A percentile compares a stretch with the other conserved stretches of the same genome.
phyloP scores from a whole-genome alignment of 129 eudicot species.

The Sambucus nigra region DNA sequence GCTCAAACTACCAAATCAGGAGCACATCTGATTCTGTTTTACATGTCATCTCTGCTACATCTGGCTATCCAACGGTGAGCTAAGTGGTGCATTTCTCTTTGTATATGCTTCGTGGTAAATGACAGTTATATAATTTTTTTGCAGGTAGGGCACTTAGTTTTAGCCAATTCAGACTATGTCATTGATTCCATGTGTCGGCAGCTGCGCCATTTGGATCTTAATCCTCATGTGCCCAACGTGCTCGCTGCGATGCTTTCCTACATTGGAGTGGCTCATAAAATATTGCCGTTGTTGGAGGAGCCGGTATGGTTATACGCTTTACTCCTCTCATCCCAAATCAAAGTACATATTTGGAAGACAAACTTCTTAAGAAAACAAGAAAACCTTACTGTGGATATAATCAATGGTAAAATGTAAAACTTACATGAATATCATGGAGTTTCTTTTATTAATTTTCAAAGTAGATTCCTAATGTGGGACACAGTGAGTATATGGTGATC shows the following conservation, averaged over 20 bases:
- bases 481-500: no score
- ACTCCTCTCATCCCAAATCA: background rate
- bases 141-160: constrained; percentile 94
- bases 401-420: no score
- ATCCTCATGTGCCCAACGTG: constrained; percentile 83
- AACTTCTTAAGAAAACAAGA: no score
- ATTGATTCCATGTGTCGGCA: constrained; percentile 81
- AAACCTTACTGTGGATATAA: no score
- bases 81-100: constrained; percentile 7
- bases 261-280: constrained; percentile 78
- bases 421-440: no score
- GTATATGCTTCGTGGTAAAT: constrained; percentile 5
- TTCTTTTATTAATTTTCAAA: no score
- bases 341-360: background rate
- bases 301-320: constrained; percentile 59
- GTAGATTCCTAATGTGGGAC: no score
- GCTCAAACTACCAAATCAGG: constrained; percentile 74
- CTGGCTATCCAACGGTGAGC: constrained; percentile 67
- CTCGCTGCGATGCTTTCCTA: constrained; percentile 85
- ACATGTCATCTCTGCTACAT: constrained; percentile 63
- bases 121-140: constrained; percentile 3
- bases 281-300: constrained; percentile 91
- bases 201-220: constrained; percentile 89
- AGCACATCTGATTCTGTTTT: constrained; percentile 73
- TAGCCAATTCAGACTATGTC: constrained; percentile 84